Conservation (phyloP, 805 yeast genomes). For the Saccharomycopsis sp. region DNA sequence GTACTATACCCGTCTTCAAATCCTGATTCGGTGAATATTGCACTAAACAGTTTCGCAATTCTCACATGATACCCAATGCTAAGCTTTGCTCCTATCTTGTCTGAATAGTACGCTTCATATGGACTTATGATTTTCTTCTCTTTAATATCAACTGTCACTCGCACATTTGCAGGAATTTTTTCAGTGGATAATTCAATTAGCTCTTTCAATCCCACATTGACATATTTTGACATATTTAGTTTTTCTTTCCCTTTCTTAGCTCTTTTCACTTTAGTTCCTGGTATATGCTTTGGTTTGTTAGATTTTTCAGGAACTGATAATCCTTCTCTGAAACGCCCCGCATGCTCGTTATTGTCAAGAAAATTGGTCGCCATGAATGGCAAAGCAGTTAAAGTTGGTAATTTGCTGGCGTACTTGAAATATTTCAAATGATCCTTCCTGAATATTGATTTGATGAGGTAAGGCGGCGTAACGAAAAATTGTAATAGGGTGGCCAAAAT, state of each 20-base stretch:
- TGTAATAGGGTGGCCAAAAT: slow-evolving; percentile 67
- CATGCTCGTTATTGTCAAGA: slow-evolving; percentile 29
- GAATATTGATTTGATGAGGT: slow-evolving; percentile 61
- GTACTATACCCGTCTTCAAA: slow-evolving; percentile 62
- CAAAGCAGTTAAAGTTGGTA: slow-evolving; percentile 65
- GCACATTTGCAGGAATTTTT: slow-evolving; percentile 66
- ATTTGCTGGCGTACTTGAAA: slow-evolving; percentile 55
- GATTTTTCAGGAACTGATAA: slow-evolving; percentile 22
- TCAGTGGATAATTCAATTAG: slow-evolving; percentile 50
- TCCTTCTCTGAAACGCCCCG: slow-evolving; percentile 49
- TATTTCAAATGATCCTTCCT: slow-evolving; percentile 37
- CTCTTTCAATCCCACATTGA: slow-evolving; percentile 63
- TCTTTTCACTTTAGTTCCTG: slow-evolving; percentile 28
- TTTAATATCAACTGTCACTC: slow-evolving; percentile 72
- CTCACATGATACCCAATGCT: slow-evolving; percentile 74
- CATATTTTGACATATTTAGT: slow-evolving; percentile 56
- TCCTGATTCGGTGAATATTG: slow-evolving; percentile 65
- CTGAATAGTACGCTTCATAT: slow-evolving; percentile 51
- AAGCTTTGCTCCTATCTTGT: slow-evolving; percentile 49
- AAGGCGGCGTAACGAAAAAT: slow-evolving; percentile 79
- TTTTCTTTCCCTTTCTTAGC: slow-evolving; percentile 44
- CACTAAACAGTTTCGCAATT: slow-evolving; percentile 50
- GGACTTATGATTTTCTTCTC: slow-evolving; percentile 63
- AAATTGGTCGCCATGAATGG: slow-evolving; percentile 55
- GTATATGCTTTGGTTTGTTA: slow-evolving; percentile 14